Conservation (phyloP, 805 yeast species). For the Cyberlindnera mrakii region DNA sequence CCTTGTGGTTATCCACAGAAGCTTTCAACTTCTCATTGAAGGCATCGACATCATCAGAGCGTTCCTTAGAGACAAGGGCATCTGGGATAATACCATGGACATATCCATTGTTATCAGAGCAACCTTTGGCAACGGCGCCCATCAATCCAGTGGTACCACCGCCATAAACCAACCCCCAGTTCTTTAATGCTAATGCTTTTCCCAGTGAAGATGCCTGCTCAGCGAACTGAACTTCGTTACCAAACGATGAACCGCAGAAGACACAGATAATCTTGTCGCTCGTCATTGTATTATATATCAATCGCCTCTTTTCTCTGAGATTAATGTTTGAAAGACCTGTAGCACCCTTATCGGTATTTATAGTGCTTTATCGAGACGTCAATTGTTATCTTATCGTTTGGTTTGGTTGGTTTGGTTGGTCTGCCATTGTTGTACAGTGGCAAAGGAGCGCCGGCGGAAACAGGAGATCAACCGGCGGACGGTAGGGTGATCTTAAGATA, state of each 20-base stretch:
- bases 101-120: constrained; percentile 42
- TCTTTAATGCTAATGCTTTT: constrained; percentile 42
- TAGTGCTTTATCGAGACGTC: too few relatives aligned
- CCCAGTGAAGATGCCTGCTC: constrained; percentile 59
- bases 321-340: too few relatives aligned
- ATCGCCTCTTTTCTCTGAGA: too few relatives aligned
- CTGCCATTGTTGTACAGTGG: too few relatives aligned
- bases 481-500: too few relatives aligned
- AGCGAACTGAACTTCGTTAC: constrained; percentile 45
- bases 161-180: constrained; percentile 80
- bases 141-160: constrained; percentile 85
- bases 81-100: constrained; percentile 87
- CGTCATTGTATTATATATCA: not conserved
- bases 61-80: constrained; percentile 70
- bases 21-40: constrained; percentile 44
- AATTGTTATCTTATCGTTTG: too few relatives aligned
- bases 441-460: too few relatives aligned
- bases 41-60: constrained; percentile 36
- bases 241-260: constrained; percentile 81
- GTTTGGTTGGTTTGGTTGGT: too few relatives aligned
- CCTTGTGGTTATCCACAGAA: constrained; percentile 57
- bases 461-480: too few relatives aligned
- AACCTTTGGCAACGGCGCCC: constrained; percentile 69
- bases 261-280: constrained; percentile 52
- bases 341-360: too few relatives aligned